These are phyloP conservation scores for Vanderwaltozyma verrucispora DNA, from an alignment of 805 yeast genomes.

Conservation along the genomic window DNA sequence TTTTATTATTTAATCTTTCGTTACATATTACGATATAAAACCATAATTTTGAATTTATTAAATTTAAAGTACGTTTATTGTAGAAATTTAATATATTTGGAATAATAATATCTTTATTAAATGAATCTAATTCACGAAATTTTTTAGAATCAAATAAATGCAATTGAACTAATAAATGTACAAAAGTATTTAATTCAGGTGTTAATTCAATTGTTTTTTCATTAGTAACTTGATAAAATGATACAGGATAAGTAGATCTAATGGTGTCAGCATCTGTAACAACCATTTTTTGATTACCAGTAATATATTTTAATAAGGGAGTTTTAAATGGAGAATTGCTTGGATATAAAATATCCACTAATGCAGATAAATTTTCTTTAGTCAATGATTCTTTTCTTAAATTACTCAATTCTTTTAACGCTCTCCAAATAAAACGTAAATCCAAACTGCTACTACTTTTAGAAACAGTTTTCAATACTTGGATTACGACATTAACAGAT, in stretches of 20 bases:
- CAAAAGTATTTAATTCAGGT: conserved; percentile 73
- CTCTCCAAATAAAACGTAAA: conserved; percentile 78
- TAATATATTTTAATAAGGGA: conserved; percentile 33
- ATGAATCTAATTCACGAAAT: conserved; percentile 37
- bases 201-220: conserved; percentile 34
- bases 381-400: conserved; percentile 53
- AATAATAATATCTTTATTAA: conserved; percentile 43
- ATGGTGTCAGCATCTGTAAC: conserved; percentile 29
- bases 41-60: conserved; percentile 85
- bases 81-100: conserved; percentile 43
- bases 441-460: conserved; percentile 68
- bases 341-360: conserved; percentile 49
- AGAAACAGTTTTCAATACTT: conserved; percentile 27
- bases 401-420: conserved; percentile 70
- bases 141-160: conserved; percentile 56
- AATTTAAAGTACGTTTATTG: conserved; percentile 77
- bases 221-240: conserved; percentile 23
- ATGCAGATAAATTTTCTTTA: conserved; percentile 41
- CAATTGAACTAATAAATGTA: conserved; percentile 71
- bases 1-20: conserved; percentile 35
- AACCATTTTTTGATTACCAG: conserved; percentile 27
- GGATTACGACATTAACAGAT: conserved; percentile 25
- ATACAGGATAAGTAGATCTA: conserved; percentile 24
- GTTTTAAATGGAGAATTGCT: conserved; percentile 33
- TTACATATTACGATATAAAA: conserved; percentile 74